These are phyloP conservation scores for Pseudoturritis turrita DNA, from an alignment of 345 rosid genomes.

Conservation along the genomic window DNA sequence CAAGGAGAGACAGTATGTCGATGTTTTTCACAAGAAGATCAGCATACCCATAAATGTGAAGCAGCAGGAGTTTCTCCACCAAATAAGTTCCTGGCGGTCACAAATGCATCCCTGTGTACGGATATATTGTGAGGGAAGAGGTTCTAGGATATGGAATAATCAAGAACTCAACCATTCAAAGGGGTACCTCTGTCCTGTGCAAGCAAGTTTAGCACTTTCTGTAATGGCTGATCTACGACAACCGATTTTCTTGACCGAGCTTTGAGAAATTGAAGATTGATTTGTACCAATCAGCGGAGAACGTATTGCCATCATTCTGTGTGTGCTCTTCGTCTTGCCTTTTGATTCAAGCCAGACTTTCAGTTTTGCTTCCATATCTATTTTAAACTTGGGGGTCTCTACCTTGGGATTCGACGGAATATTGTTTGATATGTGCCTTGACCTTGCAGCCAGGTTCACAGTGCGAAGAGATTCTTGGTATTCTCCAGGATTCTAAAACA, in stretches of 20 bases:
- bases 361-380: conserved; percentile 85
- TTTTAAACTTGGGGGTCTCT: conserved; percentile 54
- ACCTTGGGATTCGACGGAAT: conserved; percentile 46
- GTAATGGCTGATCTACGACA: conserved; percentile 40
- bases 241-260: conserved; percentile 43
- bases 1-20: background rate
- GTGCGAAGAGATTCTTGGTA: conserved; percentile 90
- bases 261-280: conserved; percentile 32
- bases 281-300: conserved; percentile 43
- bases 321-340: conserved; percentile 70
- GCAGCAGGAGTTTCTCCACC: conserved; percentile 35
- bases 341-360: conserved; percentile 84
- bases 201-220: conserved; percentile 28
- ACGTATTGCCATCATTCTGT: conserved; percentile 37
- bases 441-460: conserved; percentile 86
- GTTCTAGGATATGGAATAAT: background rate
- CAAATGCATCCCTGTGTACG: conserved; percentile 39
- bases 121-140: background rate
- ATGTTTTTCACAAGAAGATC: background rate
- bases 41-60: conserved; percentile 43
- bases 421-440: conserved; percentile 65
- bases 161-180: background rate
- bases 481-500: conserved; percentile 82
- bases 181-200: conserved; percentile 41
- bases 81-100: conserved; percentile 44